phyloP scores from a whole-genome alignment of 83 land plant genomes.

The Larix sibirica region DNA sequence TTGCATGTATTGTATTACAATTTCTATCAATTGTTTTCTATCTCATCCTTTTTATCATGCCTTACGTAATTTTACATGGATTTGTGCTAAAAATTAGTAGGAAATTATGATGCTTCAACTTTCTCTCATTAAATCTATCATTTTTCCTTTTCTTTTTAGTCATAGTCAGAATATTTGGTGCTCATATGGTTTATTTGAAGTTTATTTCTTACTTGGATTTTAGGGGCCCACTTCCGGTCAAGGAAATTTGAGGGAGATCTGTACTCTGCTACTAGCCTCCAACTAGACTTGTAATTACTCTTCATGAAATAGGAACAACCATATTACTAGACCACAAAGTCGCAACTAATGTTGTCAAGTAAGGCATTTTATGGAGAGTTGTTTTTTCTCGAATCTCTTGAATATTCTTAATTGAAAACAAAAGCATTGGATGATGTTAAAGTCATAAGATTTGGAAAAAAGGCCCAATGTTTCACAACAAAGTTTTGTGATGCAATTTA shows the following conservation, averaged over 20 bases:
- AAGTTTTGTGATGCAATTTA: background rate
- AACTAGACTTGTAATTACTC: slow-evolving; percentile 68
- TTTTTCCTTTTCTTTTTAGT: background rate
- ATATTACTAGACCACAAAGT: background rate
- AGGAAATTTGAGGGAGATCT: slow-evolving; percentile 88
- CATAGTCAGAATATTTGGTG: background rate
- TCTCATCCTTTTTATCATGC: background rate
- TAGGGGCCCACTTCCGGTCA: slow-evolving; percentile 96
- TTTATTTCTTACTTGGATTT: slow-evolving; percentile 17
- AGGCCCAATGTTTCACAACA: background rate
- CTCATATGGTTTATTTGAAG: background rate
- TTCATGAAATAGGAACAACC: slow-evolving; percentile 31
- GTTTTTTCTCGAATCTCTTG: background rate
- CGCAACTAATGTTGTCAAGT: slow-evolving; percentile 1
- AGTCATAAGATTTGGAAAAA: background rate
- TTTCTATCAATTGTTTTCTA: background rate
- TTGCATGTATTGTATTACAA: too few relatives aligned
- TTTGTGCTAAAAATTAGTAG: background rate
- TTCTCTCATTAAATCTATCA: background rate
- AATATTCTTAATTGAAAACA: background rate
- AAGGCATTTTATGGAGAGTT: background rate
- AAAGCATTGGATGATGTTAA: background rate
- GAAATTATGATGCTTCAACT: background rate
- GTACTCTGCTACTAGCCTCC: slow-evolving; percentile 97
- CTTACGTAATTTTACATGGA: background rate